Conservation (phyloP, 1,284 basidiomycete genomes). For the Pulveroboletus sp. region DNA sequence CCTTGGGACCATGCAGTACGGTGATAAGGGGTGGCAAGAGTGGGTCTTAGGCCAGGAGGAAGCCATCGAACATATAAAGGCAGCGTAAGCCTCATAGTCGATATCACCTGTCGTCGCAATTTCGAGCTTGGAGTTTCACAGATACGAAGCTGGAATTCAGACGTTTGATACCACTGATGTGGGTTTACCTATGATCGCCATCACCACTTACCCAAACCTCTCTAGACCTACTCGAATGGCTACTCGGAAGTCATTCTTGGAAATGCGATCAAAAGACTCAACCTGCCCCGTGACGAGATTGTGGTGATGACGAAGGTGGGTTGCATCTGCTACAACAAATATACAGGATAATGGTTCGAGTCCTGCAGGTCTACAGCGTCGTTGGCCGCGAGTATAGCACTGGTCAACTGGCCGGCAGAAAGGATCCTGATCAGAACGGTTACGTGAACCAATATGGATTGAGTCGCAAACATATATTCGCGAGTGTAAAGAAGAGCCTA, state of each 20-base stretch:
- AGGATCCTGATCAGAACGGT: constrained; percentile 45
- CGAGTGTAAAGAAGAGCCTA: constrained; percentile 67
- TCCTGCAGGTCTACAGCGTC: constrained; percentile 39
- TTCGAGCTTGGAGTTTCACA: constrained; percentile 21
- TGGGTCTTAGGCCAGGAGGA: constrained; percentile 64
- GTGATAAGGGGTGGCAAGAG: constrained; percentile 47
- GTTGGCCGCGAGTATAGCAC: constrained; percentile 37
- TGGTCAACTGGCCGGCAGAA: constrained; percentile 14
- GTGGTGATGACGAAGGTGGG: constrained; percentile 77
- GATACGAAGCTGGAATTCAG: constrained; percentile 65
- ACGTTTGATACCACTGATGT: constrained; percentile 70
- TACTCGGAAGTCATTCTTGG: constrained; percentile 76
- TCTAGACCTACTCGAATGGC: constrained; percentile 67
- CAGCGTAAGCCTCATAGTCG: constrained; percentile 41
- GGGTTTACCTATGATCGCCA: constrained; percentile 6
- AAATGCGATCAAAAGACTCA: constrained; percentile 72
- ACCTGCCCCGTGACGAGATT: constrained; percentile 73
- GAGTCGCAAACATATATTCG: constrained; percentile 70
- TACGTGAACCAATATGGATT: constrained; percentile 61
- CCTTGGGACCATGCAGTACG: constrained; percentile 49
- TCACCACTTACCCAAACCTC: background rate
- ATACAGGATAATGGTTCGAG: background rate
- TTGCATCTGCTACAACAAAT: background rate
- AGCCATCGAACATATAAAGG: constrained; percentile 58
- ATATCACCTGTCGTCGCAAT: background rate